Evolutionary conservation across 2,329 filamentous ascomycete genomes (phyloP).

Genomic region (Pseudodiploospora longispora): DNA sequence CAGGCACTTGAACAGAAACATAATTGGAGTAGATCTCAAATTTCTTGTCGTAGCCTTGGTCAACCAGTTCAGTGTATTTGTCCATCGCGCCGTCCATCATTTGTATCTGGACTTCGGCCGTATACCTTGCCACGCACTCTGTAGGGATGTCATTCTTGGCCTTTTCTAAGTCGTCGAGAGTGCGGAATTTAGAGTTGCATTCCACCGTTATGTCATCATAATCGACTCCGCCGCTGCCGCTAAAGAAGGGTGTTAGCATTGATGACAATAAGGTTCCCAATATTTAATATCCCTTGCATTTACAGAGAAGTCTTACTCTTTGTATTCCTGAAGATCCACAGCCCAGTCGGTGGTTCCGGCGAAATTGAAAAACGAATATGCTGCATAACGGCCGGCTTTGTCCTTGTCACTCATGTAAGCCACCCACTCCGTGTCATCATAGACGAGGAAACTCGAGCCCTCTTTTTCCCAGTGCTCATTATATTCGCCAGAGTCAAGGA

Average conservation of each 20-base stretch:
- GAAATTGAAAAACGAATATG: slow-evolving; percentile 14
- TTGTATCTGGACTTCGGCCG: slow-evolving; percentile 6
- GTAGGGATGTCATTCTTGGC: slow-evolving; percentile 6
- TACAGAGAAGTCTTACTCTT: too few relatives aligned
- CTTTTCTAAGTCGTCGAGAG: slow-evolving; percentile 12
- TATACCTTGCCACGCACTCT: slow-evolving; percentile 9
- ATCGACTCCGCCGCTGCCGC: too few relatives aligned
- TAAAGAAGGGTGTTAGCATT: too few relatives aligned
- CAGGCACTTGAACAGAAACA: slow-evolving; percentile 5
- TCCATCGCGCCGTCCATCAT: slow-evolving; percentile 7
- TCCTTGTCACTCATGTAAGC: slow-evolving; percentile 15
- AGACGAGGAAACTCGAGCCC: slow-evolving; percentile 14
- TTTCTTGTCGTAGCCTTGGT: slow-evolving; percentile 10
- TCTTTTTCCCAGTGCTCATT: slow-evolving; percentile 4
- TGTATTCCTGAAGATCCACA: slow-evolving; percentile 13
- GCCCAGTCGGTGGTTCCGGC: slow-evolving; percentile 18
- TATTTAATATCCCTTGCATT: too few relatives aligned
- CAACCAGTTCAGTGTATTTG: slow-evolving; percentile 9
- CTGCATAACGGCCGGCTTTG: slow-evolving; percentile 9
- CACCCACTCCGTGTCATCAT: slow-evolving; percentile 15
- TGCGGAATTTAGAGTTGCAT: slow-evolving; percentile 13
- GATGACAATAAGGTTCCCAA: too few relatives aligned
- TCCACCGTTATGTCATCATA: too few relatives aligned
- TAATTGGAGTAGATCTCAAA: slow-evolving; percentile 10
- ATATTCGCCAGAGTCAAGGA: slow-evolving; percentile 8